Conservation (phyloP, 73 alveolate species). For the Blepharisma stoltei region DNA sequence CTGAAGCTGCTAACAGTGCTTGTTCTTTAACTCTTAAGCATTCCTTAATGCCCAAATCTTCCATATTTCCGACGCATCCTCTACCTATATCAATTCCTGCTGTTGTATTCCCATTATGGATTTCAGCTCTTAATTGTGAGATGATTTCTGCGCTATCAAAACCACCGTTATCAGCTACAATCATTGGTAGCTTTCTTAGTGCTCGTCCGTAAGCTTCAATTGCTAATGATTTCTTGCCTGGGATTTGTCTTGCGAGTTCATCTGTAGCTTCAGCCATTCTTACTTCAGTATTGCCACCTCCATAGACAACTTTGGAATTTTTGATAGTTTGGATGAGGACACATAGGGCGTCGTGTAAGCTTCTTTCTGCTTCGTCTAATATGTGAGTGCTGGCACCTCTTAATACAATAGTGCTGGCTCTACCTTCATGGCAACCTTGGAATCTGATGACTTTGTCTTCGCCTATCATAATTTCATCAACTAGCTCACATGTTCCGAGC, state of each 20-base stretch:
- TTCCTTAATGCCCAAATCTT: slow-evolving; percentile 86
- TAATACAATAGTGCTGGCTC: slow-evolving; percentile 92
- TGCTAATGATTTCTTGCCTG: slow-evolving; percentile 94
- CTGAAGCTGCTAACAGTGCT: slow-evolving; percentile 91
- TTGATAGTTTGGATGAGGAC: slow-evolving; percentile 88
- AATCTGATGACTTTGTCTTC: slow-evolving; percentile 96
- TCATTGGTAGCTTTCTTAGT: slow-evolving; percentile 87
- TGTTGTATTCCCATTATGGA: slow-evolving; percentile 66
- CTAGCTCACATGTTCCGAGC: slow-evolving; percentile 85
- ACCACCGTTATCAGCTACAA: slow-evolving; percentile 96
- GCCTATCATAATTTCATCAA: slow-evolving; percentile 97
- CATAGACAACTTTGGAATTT: slow-evolving; percentile 80
- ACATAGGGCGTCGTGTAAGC: slow-evolving; percentile 95
- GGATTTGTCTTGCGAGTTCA: slow-evolving; percentile 70
- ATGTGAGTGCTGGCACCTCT: slow-evolving; percentile 96
- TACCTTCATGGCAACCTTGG: slow-evolving; percentile 84
- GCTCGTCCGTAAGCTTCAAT: slow-evolving; percentile 95
- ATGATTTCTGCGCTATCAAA: slow-evolving; percentile 91
- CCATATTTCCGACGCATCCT: slow-evolving; percentile 88
- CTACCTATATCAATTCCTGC: slow-evolving; percentile 87
- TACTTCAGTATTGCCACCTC: slow-evolving; percentile 96
- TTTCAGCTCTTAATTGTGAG: slow-evolving; percentile 78
- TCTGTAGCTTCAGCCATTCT: slow-evolving; percentile 94
- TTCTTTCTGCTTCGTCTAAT: slow-evolving; percentile 96
- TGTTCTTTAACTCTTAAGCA: slow-evolving; percentile 95